Percentiles rank a stretch among this genome's conserved stretches.
Conservation (phyloP, 441 rosid species). For the Corymbia citriodora region DNA sequence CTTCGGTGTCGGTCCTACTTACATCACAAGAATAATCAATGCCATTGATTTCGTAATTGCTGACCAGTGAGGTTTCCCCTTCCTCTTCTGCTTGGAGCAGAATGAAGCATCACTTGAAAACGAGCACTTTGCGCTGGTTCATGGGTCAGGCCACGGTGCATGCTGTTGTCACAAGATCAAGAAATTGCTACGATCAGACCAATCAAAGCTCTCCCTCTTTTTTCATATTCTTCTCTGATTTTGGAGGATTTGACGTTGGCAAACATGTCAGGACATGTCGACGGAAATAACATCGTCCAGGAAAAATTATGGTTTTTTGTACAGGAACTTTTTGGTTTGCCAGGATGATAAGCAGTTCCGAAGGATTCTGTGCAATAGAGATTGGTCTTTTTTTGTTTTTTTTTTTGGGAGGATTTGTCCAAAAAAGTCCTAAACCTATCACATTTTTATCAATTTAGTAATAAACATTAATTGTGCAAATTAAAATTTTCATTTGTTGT, state of each 20-base stretch:
- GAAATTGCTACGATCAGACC: slow-evolving; percentile 19
- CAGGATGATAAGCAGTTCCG: background rate
- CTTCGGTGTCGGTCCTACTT: no score
- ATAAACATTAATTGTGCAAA: no score
- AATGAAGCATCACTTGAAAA: background rate
- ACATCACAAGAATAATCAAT: no score
- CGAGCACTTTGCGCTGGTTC: slow-evolving; percentile 35
- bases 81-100: background rate
- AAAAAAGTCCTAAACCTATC: no score
- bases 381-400: no score
- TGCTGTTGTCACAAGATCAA: slow-evolving; percentile 46
- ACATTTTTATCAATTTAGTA: no score
- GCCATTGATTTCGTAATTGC: no score
- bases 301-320: background rate
- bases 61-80: background rate
- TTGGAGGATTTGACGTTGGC: background rate
- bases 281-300: background rate
- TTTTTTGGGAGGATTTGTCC: background rate
- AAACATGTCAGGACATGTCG: background rate
- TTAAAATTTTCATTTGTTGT: background rate
- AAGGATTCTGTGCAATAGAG: background rate
- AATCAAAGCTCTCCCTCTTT: background rate
- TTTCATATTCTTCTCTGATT: background rate
- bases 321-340: background rate
- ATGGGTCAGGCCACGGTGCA: slow-evolving; percentile 47